phyloP scores from a whole-genome alignment of 2,329 filamentous ascomycete genomes.

The Diplodia seriata region DNA sequence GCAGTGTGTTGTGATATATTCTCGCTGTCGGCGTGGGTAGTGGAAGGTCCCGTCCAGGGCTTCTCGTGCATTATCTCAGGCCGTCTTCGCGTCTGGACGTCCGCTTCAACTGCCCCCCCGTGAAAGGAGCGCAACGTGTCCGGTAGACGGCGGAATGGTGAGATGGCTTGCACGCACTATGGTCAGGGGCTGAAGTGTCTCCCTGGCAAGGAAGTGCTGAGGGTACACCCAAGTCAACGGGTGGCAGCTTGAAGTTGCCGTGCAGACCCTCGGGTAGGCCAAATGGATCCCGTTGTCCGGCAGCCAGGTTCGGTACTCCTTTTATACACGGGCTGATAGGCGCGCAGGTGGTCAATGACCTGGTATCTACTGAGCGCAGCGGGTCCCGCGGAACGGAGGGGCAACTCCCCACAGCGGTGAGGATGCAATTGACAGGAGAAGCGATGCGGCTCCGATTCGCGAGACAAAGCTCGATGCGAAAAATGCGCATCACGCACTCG shows the following conservation, averaged over 20 bases:
- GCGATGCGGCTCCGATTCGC: constrained; percentile 21
- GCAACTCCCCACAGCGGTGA: constrained; percentile 23
- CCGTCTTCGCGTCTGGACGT: not conserved
- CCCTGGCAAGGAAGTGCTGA: not conserved
- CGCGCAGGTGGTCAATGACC: not conserved
- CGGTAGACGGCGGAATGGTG: not conserved
- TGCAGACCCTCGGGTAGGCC: not conserved
- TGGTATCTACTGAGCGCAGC: not conserved
- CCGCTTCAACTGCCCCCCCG: not conserved
- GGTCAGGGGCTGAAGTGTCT: not conserved
- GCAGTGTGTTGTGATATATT: no score
- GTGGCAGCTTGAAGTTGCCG: not conserved
- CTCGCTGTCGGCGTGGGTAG: no score
- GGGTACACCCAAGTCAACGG: not conserved
- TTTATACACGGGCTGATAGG: not conserved
- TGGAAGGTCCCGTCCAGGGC: not conserved
- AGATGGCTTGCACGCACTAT: not conserved
- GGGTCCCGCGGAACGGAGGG: not conserved
- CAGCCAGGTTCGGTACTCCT: not conserved
- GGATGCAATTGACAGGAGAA: constrained; percentile 4
- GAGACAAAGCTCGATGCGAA: constrained; percentile 14
- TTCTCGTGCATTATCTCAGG: not conserved
- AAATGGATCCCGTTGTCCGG: not conserved
- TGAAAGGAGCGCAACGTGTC: not conserved
- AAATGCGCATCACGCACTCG: constrained; percentile 19